Conservation (phyloP, 225 moss, liverwort and hornwort species). For the Asterella californica region DNA sequence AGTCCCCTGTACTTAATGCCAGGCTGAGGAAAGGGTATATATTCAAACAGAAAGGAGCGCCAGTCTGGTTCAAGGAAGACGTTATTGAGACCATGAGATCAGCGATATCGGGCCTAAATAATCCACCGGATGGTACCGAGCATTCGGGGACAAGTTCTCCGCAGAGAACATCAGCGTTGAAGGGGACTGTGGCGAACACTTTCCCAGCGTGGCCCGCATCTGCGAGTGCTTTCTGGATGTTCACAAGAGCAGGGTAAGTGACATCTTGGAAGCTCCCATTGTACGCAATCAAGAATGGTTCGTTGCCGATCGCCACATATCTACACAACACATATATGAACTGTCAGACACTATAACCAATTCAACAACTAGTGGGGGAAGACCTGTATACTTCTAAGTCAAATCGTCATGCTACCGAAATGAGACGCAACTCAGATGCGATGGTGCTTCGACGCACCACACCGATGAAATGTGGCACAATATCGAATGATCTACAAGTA, state of each 20-base stretch:
- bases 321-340: conserved; percentile 28
- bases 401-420: not conserved
- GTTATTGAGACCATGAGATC: conserved; percentile 56
- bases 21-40: conserved; percentile 86
- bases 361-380: not conserved
- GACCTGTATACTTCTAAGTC: no score
- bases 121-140: conserved; percentile 41
- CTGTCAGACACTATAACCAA: not conserved
- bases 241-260: conserved; percentile 66
- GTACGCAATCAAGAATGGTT: conserved; percentile 80
- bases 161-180: conserved; percentile 80
- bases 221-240: conserved; percentile 66
- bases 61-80: conserved; percentile 39
- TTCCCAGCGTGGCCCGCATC: conserved; percentile 45
- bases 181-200: conserved; percentile 71
- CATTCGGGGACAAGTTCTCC: conserved; percentile 18
- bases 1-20: conserved; percentile 48
- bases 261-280: conserved; percentile 43
- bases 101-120: conserved; percentile 62
- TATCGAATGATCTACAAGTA: no score
- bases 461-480: no score
- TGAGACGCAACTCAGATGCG: not conserved
- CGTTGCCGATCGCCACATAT: conserved; percentile 81
- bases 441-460: no score
- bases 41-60: conserved; percentile 76